Evolutionary conservation across 228 moss, liverwort and hornwort genomes (phyloP), one percentile per base, ranked within the genome.

Genomic region (Sphagnum fallax): DNA sequence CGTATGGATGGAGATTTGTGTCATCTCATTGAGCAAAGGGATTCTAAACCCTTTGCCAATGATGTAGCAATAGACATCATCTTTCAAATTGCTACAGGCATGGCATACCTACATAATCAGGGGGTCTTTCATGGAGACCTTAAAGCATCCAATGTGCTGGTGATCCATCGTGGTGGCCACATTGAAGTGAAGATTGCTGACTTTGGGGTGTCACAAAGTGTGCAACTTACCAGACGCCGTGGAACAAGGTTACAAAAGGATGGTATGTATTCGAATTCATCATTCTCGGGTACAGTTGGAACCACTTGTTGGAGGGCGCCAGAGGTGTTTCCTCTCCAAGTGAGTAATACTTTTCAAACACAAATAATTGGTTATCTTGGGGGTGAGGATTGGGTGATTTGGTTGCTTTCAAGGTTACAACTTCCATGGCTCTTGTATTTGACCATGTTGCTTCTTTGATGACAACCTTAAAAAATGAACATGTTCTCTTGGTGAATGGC

Each of bases 81-180:
- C 48, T 52, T 57, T 47, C 67, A 68, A 55, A 68, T 68, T 53
- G 67, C 67, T 53, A 57, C 67, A 50, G 67, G 67, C 47, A 68
- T 68, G 67, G 67, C 67, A 18, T 68, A 68, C 67, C 48, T 68
- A 12, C 67, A 68, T 47, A 32, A 50, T 57, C 53, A 68, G 6
- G 67, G 67, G 11, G 67, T 68, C 6, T 68, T 68, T 53, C 52
- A 68, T 68, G 67, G 67, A 68, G 53, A 68, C 57, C 50, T 68
- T 6, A 68, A 68, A 47, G 67, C 67, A 16, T 52, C 67, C 16
- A 68, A 68, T 68, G 52, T 55, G 52, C 48, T 68, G 67, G 53
- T 68, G 5, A 48, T 62, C 49, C 62, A 75, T 18, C 63, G 50
- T 64, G 10, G 55, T 13, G 52, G 12, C 48, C 5, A 16, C 52